phyloP scores from a whole-genome alignment of 2,329 filamentous ascomycete genomes.

The Microcera coccophila region DNA sequence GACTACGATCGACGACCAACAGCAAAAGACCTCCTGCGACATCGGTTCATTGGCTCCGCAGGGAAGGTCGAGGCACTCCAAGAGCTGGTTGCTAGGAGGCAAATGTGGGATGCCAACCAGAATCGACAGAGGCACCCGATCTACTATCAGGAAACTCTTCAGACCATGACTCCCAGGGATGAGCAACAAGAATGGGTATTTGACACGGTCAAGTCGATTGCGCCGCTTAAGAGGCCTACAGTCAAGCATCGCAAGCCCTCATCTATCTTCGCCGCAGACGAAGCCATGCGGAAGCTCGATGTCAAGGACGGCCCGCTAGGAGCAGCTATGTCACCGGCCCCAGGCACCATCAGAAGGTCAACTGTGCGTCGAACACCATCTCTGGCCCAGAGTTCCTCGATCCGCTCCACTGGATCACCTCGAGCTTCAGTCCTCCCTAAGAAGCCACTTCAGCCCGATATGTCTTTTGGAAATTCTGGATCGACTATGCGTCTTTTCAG shows the following conservation, averaged over 20 bases:
- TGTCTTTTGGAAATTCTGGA: slow-evolving; percentile 89
- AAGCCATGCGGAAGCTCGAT: slow-evolving; percentile 57
- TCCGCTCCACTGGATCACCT: slow-evolving; percentile 41
- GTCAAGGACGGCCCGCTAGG: slow-evolving; percentile 59
- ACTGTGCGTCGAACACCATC: slow-evolving; percentile 52
- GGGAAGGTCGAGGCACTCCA: slow-evolving; percentile 85
- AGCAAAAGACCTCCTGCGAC: slow-evolving; percentile 80
- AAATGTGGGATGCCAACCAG: slow-evolving; percentile 74
- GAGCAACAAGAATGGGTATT: slow-evolving; percentile 92
- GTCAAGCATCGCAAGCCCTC: slow-evolving; percentile 54
- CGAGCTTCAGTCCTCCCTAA: slow-evolving; percentile 50
- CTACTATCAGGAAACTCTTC: slow-evolving; percentile 91
- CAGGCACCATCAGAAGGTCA: slow-evolving; percentile 56
- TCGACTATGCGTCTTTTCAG: slow-evolving; percentile 91
- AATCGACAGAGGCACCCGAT: slow-evolving; percentile 67
- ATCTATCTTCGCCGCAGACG: slow-evolving; percentile 55
- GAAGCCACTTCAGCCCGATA: slow-evolving; percentile 79
- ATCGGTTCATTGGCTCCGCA: slow-evolving; percentile 81
- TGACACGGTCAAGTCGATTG: slow-evolving; percentile 80
- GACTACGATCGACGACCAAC: slow-evolving; percentile 80
- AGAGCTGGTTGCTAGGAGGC: slow-evolving; percentile 78
- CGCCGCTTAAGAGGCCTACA: slow-evolving; percentile 49
- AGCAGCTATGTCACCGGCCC: slow-evolving; percentile 47
- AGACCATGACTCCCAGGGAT: slow-evolving; percentile 61
- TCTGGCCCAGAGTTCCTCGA: slow-evolving; percentile 32